phyloP scores from a whole-genome alignment of 2,329 filamentous ascomycete genomes.

The Cadophora malorum region DNA sequence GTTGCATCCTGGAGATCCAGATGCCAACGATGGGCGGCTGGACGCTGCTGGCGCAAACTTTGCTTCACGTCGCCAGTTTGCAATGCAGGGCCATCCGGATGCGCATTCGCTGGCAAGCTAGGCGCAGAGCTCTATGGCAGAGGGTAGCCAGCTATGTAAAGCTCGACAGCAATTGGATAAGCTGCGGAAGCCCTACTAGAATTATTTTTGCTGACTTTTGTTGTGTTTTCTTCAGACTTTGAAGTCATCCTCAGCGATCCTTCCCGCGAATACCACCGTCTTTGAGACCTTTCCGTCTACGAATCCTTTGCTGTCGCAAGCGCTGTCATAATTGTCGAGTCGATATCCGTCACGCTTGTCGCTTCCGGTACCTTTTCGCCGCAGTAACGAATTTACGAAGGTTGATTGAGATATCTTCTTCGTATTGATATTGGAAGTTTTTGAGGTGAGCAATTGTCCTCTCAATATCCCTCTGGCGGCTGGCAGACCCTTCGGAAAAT shows the following conservation, averaged over 20 bases:
- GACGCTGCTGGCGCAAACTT: constrained; percentile 42
- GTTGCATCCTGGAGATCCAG: constrained; percentile 36
- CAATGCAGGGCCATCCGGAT: constrained; percentile 30
- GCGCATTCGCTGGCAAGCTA: constrained; percentile 40
- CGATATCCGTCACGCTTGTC: constrained; percentile 36
- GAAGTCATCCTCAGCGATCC: constrained; percentile 41
- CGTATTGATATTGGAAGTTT: constrained; percentile 36
- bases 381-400: constrained; percentile 39
- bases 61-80: constrained; percentile 31
- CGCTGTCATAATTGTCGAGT: constrained; percentile 41
- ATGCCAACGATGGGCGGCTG: constrained; percentile 28
- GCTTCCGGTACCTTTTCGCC: constrained; percentile 36
- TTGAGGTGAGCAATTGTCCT: constrained; percentile 39
- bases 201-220: constrained; percentile 39
- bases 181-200: not conserved
- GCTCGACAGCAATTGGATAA: constrained; percentile 24
- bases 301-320: constrained; percentile 43
- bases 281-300: constrained; percentile 38
- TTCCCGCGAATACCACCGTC: constrained; percentile 42
- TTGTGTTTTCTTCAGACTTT: constrained; percentile 39
- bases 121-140: constrained; percentile 37
- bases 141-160: constrained; percentile 22
- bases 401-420: constrained; percentile 39
- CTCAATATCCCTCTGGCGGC: constrained; percentile 23
- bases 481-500: constrained; percentile 35